Conservation (phyloP, 2,329 filamentous ascomycete genomes). For the Monosporascus sp. region DNA sequence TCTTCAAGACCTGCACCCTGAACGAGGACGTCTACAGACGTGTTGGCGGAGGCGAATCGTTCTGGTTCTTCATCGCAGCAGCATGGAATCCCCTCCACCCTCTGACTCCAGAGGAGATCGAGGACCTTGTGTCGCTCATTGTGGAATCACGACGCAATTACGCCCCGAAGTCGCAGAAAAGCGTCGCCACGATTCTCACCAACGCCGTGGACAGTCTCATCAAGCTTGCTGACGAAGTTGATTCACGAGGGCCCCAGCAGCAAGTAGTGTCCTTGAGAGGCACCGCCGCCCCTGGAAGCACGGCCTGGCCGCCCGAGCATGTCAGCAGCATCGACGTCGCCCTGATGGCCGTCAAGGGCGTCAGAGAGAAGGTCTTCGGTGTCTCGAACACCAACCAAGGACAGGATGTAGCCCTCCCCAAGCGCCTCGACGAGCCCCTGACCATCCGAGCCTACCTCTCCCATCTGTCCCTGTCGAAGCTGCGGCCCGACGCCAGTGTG, state of each 20-base stretch:
- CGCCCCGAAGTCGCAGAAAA: too few species aligned
- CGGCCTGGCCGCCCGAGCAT: conserved; percentile 9
- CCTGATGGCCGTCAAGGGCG: conserved; percentile 5
- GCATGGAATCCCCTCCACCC: conserved; percentile 9
- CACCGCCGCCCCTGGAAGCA: not conserved
- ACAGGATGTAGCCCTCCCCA: conserved; percentile 3
- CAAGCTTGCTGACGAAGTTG: conserved; percentile 1
- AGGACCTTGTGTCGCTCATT: conserved; percentile 5
- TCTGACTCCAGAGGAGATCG: conserved; percentile 1
- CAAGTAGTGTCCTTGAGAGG: not conserved
- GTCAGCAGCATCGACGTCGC: conserved; percentile 8
- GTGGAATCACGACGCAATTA: not conserved
- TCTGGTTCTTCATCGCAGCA: conserved; percentile 12
- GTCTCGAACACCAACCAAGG: not conserved
- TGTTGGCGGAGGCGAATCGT: conserved; percentile 7
- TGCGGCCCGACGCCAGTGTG: not conserved
- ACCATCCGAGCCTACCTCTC: conserved; percentile 8
- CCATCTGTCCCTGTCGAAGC: conserved; percentile 4
- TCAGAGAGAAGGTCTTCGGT: conserved; percentile 10
- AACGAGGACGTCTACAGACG: conserved; percentile 12
- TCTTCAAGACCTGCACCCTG: conserved; percentile 3
- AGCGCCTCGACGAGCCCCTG: conserved; percentile 6
- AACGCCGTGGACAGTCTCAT: conserved; percentile 6
- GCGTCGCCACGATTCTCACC: not conserved
- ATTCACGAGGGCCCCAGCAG: not conserved